Conservation (phyloP, 345 rosid species). For the Noccaea bulbosa region DNA sequence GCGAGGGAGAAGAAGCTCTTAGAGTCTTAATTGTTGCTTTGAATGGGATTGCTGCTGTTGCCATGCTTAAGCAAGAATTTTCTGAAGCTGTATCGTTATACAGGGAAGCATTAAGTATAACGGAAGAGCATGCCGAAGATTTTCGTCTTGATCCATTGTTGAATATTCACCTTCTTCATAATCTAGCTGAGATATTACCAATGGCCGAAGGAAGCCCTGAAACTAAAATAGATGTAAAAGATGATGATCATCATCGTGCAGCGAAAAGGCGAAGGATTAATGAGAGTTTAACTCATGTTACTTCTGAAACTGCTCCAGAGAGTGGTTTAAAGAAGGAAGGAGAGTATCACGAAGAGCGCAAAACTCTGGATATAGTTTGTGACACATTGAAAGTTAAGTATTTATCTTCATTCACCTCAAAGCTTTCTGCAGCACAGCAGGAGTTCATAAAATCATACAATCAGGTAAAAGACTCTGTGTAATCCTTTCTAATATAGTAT, state of each 20-base stretch:
- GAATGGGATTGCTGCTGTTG: constrained; percentile 93
- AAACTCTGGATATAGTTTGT: constrained; percentile 54
- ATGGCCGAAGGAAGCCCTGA: constrained; percentile 46
- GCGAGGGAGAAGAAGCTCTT: constrained; percentile 94
- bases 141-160: constrained; percentile 87
- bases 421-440: constrained; percentile 66
- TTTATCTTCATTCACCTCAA: constrained; percentile 68
- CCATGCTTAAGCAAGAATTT: constrained; percentile 71
- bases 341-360: constrained; percentile 45
- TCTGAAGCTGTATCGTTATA: constrained; percentile 71
- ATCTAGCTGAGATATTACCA: constrained; percentile 76
- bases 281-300: constrained; percentile 42
- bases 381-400: constrained; percentile 74
- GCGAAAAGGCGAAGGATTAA: constrained; percentile 55
- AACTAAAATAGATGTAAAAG: constrained; percentile 46
- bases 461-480: constrained; percentile 54
- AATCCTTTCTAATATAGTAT: not conserved
- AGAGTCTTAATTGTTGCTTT: constrained; percentile 81
- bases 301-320: constrained; percentile 37
- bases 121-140: constrained; percentile 75
- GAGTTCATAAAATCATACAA: constrained; percentile 68
- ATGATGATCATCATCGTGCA: constrained; percentile 46
- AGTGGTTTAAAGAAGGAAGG: constrained; percentile 44
- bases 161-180: constrained; percentile 92
- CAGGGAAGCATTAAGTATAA: constrained; percentile 71